These are phyloP conservation scores for Penicillium sp. DNA, from an alignment of 2,329 filamentous ascomycete genomes.

Conservation along the genomic window DNA sequence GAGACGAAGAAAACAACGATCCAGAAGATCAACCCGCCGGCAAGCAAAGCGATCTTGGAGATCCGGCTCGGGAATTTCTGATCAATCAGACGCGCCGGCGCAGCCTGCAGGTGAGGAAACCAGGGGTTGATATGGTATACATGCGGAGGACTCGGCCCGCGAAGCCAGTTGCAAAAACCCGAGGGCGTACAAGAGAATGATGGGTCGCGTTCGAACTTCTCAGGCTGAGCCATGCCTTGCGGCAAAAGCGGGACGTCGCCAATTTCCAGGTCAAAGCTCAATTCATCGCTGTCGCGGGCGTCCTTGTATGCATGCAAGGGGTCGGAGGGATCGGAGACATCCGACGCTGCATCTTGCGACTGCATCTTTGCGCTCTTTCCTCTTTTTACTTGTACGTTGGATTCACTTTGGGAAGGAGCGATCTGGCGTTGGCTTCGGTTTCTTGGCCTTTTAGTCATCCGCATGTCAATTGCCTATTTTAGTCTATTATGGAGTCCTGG, in stretches of 20 bases:
- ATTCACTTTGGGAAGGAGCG: neutral
- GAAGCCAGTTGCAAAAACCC: conserved; percentile 29
- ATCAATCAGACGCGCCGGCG: conserved; percentile 34
- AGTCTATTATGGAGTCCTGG: too few species aligned
- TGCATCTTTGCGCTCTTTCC: conserved; percentile 4
- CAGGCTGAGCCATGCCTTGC: conserved; percentile 1
- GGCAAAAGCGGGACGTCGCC: conserved; percentile 22
- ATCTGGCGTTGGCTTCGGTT: neutral
- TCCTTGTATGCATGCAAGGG: conserved; percentile 13
- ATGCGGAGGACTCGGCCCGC: conserved; percentile 33
- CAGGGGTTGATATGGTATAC: conserved; percentile 37
- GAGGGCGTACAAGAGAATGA: conserved; percentile 27
- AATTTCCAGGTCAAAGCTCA: conserved; percentile 20
- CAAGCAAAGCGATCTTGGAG: conserved; percentile 28
- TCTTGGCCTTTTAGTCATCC: conserved; percentile 12
- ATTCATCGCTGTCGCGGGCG: conserved; percentile 12
- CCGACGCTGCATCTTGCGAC: neutral
- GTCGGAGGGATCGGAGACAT: neutral
- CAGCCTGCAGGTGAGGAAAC: conserved; percentile 35
- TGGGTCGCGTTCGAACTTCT: conserved; percentile 8
- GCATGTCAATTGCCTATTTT: too few species aligned
- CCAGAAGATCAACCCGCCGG: conserved; percentile 32
- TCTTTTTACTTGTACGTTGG: too few species aligned
- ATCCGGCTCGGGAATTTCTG: conserved; percentile 27
- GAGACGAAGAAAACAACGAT: conserved; percentile 34